phyloP scores from a whole-genome alignment of 306 rosid species.

The Senna tora region DNA sequence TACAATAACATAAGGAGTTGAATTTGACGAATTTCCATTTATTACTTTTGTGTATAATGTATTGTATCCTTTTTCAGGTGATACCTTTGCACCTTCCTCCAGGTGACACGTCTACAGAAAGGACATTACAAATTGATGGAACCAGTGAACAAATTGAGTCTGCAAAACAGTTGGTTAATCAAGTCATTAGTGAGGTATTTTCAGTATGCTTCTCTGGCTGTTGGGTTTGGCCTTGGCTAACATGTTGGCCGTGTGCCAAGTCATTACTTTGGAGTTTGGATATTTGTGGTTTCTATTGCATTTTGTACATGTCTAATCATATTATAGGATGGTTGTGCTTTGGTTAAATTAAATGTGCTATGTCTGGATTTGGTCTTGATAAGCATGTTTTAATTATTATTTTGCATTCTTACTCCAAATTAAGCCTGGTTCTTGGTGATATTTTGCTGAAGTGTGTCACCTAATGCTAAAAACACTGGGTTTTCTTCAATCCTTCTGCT shows the following conservation, averaged over 20 bases:
- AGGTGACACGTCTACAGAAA: slow-evolving; percentile 81
- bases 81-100: slow-evolving; percentile 98
- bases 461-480: background rate
- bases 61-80: slow-evolving; percentile 55
- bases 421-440: background rate
- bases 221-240: slow-evolving; percentile 38
- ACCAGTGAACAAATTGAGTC: slow-evolving; percentile 84
- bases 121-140: slow-evolving; percentile 93
- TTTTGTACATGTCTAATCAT: slow-evolving; percentile 15
- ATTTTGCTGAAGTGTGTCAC: background rate
- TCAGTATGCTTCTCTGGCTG: slow-evolving; percentile 31
- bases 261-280: background rate
- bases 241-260: slow-evolving; percentile 35
- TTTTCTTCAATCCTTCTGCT: background rate
- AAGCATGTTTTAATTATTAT: slow-evolving; percentile 1
- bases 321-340: slow-evolving; percentile 23
- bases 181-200: slow-evolving; percentile 90
- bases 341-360: slow-evolving; percentile 10
- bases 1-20: background rate
- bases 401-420: background rate
- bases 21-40: slow-evolving; percentile 1
- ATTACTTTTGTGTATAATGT: background rate
- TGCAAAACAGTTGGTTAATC: slow-evolving; percentile 83
- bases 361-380: background rate
- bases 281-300: background rate